These are phyloP conservation scores for Penicillium sp. DNA, from an alignment of 2,329 filamentous ascomycete genomes.

Conservation along the genomic window DNA sequence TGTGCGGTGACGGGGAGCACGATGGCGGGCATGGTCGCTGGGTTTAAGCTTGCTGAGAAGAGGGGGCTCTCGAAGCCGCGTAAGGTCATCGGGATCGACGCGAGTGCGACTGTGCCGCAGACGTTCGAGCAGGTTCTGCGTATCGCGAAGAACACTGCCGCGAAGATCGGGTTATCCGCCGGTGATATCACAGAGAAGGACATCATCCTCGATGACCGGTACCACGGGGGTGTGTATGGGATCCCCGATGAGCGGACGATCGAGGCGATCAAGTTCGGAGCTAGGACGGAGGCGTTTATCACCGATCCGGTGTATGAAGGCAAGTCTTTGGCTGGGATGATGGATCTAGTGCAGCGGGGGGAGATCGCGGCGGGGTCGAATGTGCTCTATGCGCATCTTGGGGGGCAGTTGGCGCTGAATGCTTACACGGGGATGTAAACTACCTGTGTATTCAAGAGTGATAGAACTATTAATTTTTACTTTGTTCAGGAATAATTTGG, in stretches of 20 bases:
- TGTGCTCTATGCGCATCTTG: slow-evolving; percentile 17
- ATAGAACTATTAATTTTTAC: too few relatives aligned
- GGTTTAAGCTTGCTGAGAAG: slow-evolving; percentile 67
- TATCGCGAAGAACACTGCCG: slow-evolving; percentile 68
- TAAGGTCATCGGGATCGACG: slow-evolving; percentile 71
- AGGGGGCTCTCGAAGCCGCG: slow-evolving; percentile 40
- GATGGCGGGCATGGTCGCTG: slow-evolving; percentile 73
- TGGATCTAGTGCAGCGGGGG: slow-evolving; percentile 13
- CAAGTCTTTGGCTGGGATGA: slow-evolving; percentile 13
- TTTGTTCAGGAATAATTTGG: too few relatives aligned
- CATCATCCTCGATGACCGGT: slow-evolving; percentile 13
- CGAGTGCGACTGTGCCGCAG: slow-evolving; percentile 62
- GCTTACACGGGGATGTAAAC: slow-evolving; percentile 15
- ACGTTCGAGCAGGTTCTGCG: slow-evolving; percentile 69
- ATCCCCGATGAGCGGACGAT: slow-evolving; percentile 15
- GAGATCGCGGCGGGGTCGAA: slow-evolving; percentile 11
- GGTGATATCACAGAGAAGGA: slow-evolving; percentile 61
- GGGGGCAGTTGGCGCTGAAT: slow-evolving; percentile 17
- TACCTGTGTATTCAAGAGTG: neutral
- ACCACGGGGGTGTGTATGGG: slow-evolving; percentile 14
- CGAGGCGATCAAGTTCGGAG: slow-evolving; percentile 17
- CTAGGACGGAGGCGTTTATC: slow-evolving; percentile 15
- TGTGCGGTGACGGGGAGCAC: slow-evolving; percentile 75
- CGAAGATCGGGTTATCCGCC: slow-evolving; percentile 64
- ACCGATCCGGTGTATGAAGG: slow-evolving; percentile 18